Evolutionary conservation across 805 yeast species (phyloP).

Genomic region (Candida awuae): DNA sequence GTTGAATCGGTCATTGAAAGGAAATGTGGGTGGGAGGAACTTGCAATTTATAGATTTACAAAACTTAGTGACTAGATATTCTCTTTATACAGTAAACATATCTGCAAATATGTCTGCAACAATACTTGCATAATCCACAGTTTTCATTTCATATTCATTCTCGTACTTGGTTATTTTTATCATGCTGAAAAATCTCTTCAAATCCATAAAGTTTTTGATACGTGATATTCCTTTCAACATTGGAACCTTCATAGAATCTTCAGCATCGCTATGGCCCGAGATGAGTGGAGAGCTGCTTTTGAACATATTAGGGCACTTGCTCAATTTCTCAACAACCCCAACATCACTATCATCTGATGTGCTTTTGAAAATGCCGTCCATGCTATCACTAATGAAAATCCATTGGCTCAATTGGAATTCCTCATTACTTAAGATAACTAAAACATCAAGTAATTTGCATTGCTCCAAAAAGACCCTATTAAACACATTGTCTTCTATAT

Average conservation of each 20-base stretch:
- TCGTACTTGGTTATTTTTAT: conserved; percentile 60
- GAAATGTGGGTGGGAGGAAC: conserved; percentile 94
- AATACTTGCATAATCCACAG: conserved; percentile 38
- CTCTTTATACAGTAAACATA: conserved; percentile 28
- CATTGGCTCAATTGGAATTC: conserved; percentile 75
- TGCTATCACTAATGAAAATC: conserved; percentile 67
- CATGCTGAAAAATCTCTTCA: conserved; percentile 59
- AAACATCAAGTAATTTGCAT: conserved; percentile 71
- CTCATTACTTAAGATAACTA: conserved; percentile 61
- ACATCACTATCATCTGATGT: conserved; percentile 18
- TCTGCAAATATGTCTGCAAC: conserved; percentile 53
- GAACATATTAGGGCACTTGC: conserved; percentile 14
- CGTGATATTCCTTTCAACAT: conserved; percentile 36
- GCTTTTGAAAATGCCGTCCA: conserved; percentile 25
- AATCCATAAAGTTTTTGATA: conserved; percentile 35
- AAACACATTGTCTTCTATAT: conserved; percentile 23
- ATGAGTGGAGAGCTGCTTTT: background rate
- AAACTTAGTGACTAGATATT: conserved; percentile 14
- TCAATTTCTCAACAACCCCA: conserved; percentile 29
- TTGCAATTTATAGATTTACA: conserved; percentile 62
- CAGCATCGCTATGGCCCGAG: conserved; percentile 12
- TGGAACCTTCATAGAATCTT: conserved; percentile 30
- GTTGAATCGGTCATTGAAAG: conserved; percentile 49
- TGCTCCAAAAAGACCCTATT: conserved; percentile 43
- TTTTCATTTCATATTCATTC: conserved; percentile 46